phyloP scores from a whole-genome alignment of 2,329 filamentous ascomycete genomes.

The Colletotrichum siamense region DNA sequence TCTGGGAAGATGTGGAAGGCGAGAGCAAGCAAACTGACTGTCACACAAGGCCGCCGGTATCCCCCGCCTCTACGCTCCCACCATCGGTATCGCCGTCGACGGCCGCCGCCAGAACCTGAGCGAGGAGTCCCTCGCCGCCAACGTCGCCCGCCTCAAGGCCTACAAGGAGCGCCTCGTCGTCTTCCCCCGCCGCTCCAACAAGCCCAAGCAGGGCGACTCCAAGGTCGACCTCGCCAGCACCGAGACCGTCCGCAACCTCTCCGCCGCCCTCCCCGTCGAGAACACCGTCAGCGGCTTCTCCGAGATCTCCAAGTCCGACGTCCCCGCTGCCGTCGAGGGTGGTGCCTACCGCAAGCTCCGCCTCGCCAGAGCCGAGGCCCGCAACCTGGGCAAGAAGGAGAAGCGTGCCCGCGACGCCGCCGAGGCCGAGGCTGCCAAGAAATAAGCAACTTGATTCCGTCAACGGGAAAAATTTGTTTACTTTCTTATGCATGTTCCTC shows the following conservation, averaged over 20 bases:
- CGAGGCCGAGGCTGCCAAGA: slow-evolving; percentile 84
- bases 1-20: not conserved
- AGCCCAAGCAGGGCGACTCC: slow-evolving; percentile 92
- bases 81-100: slow-evolving; percentile 97
- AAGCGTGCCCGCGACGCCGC: slow-evolving; percentile 92
- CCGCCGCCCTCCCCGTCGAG: slow-evolving; percentile 74
- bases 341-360: slow-evolving; percentile 89
- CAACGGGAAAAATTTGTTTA: not conserved
- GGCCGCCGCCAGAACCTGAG: slow-evolving; percentile 95
- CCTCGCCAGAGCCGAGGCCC: slow-evolving; percentile 81
- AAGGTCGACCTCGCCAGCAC: slow-evolving; percentile 79
- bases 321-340: slow-evolving; percentile 78
- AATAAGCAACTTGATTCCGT: slow-evolving; percentile 60
- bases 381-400: slow-evolving; percentile 83
- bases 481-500: not conserved
- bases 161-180: slow-evolving; percentile 97
- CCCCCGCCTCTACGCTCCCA: slow-evolving; percentile 90
- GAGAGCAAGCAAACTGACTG: not conserved
- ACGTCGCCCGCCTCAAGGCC: slow-evolving; percentile 97
- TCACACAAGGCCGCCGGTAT: slow-evolving; percentile 83
- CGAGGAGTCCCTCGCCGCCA: slow-evolving; percentile 91
- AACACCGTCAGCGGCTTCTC: slow-evolving; percentile 68
- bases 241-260: slow-evolving; percentile 61
- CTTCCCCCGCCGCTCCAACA: slow-evolving; percentile 94
- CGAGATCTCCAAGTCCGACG: slow-evolving; percentile 82